Conservation (phyloP, 2,329 filamentous ascomycete genomes). For the Colletotrichum sp. region DNA sequence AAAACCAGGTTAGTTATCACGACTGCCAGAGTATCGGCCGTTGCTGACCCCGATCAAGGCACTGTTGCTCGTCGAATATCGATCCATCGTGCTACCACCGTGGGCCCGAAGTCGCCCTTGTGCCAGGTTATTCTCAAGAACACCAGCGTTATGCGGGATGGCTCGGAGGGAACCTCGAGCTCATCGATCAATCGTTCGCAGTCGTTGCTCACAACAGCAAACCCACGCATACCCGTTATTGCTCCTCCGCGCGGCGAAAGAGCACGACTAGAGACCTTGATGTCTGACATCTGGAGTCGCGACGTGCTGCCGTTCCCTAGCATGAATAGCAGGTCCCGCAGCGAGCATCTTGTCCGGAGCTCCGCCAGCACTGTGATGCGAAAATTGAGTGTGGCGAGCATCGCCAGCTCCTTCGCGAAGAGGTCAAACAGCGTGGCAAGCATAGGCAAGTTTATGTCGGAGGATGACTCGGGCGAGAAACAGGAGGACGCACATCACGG, state of each 20-base stretch:
- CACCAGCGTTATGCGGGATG: constrained; percentile 71
- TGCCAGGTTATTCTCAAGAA: constrained; percentile 88
- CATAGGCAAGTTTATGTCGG: constrained; percentile 31
- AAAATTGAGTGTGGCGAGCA: constrained; percentile 83
- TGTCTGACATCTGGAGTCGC: constrained; percentile 84
- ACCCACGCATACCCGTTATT: constrained; percentile 69
- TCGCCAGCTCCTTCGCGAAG: constrained; percentile 77
- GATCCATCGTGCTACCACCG: constrained; percentile 78
- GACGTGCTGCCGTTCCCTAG: constrained; percentile 83
- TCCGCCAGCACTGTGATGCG: constrained; percentile 89
- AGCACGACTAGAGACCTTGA: constrained; percentile 73
- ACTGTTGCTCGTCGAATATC: constrained; percentile 73
- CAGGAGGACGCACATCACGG: neutral
- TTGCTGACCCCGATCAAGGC: constrained; percentile 41
- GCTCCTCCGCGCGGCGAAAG: constrained; percentile 78
- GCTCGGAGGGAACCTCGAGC: constrained; percentile 42
- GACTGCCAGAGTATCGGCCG: neutral
- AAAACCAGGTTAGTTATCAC: constrained; percentile 60
- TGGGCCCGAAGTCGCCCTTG: constrained; percentile 70
- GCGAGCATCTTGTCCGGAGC: constrained; percentile 75
- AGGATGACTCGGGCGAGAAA: constrained; percentile 29
- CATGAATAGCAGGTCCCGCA: constrained; percentile 68
- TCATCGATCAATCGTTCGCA: constrained; percentile 76
- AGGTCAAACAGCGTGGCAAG: constrained; percentile 65
- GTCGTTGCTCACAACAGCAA: constrained; percentile 74